These are phyloP conservation scores for Cercophora newfieldiana DNA, from an alignment of 495 filamentous ascomycete genomes.

Conservation along the genomic window DNA sequence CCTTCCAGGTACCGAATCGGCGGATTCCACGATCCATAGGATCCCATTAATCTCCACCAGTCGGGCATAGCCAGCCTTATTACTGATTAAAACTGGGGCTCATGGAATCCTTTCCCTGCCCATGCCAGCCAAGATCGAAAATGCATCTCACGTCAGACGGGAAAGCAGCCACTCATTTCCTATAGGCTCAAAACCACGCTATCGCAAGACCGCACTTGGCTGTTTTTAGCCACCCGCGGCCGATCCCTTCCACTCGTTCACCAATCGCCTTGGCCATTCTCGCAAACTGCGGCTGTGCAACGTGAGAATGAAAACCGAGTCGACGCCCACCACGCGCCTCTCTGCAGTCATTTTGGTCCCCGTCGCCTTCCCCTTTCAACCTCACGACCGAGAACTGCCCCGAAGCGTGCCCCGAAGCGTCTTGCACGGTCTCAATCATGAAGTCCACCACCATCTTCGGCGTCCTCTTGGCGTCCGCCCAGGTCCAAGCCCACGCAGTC, in stretches of 20 bases:
- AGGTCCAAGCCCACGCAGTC: conserved; percentile 66
- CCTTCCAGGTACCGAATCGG: neutral
- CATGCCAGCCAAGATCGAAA: neutral
- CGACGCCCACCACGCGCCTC: no score
- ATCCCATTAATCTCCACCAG: neutral
- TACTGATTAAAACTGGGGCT: conserved; percentile 1
- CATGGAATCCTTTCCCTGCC: neutral
- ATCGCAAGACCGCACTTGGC: neutral
- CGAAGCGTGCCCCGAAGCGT: neutral
- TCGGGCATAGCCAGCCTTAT: neutral
- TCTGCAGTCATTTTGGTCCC: neutral
- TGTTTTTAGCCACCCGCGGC: neutral
- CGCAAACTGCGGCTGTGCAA: neutral
- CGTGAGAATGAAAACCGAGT: neutral
- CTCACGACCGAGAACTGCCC: neutral
- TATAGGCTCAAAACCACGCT: neutral
- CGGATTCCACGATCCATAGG: neutral
- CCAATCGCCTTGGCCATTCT: neutral
- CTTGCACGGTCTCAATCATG: neutral
- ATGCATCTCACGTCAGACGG: conserved; percentile 6
- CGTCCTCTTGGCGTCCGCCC: neutral
- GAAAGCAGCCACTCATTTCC: neutral
- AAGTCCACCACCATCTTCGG: neutral
- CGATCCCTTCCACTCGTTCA: neutral
- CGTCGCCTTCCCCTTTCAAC: neutral